Evolutionary conservation across 805 yeast species (phyloP).

Genomic region (Diddensiella caesifluorescens): DNA sequence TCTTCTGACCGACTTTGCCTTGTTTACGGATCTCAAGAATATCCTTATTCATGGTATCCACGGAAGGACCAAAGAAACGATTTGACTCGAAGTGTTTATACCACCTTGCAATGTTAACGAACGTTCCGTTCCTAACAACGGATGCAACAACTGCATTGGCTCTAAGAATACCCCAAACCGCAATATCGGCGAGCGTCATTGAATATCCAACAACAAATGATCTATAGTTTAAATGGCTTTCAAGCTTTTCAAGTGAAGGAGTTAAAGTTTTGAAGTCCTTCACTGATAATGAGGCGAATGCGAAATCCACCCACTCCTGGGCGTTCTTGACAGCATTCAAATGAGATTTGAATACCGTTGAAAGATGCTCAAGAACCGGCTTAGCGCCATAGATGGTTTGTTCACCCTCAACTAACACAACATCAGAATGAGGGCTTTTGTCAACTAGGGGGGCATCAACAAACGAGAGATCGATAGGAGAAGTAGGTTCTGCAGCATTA

Average conservation of each 20-base stretch:
- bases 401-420: constrained; percentile 42
- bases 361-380: constrained; percentile 45
- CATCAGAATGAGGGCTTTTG: constrained; percentile 37
- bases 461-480: constrained; percentile 53
- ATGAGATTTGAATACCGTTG: constrained; percentile 44
- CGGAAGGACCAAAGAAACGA: constrained; percentile 57
- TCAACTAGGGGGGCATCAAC: constrained; percentile 69
- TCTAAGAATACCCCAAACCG: constrained; percentile 90
- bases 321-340: constrained; percentile 33
- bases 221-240: constrained; percentile 77
- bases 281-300: constrained; percentile 61
- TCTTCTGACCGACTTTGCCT: constrained; percentile 61
- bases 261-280: constrained; percentile 87
- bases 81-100: constrained; percentile 69
- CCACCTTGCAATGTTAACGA: constrained; percentile 90
- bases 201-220: constrained; percentile 66
- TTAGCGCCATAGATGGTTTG: constrained; percentile 35
- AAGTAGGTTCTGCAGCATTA: constrained; percentile 41
- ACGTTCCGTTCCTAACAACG: constrained; percentile 76
- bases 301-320: constrained; percentile 58
- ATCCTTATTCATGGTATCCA: constrained; percentile 61
- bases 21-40: constrained; percentile 68
- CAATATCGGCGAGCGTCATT: constrained; percentile 74
- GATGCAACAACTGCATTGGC: constrained; percentile 92
- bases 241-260: constrained; percentile 70